phyloP scores from a whole-genome alignment of 305 asterid genomes.

The Andrographis paniculata region DNA sequence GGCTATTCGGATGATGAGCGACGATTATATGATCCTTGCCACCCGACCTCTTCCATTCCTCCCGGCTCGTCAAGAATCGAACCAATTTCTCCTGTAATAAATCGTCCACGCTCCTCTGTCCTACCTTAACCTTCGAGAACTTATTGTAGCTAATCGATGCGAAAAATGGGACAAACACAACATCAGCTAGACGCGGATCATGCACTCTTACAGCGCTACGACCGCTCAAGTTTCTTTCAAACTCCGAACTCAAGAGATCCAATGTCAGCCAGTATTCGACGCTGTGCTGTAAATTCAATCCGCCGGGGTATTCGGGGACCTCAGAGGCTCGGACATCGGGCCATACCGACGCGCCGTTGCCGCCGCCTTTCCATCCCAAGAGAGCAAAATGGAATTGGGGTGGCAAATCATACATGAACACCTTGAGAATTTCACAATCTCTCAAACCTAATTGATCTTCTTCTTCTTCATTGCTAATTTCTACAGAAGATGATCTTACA shows the following conservation, averaged over 20 bases:
- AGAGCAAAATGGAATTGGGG: constrained; percentile 68
- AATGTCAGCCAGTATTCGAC: constrained; percentile 86
- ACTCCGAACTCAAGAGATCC: constrained; percentile 65
- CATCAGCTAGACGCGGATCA: constrained; percentile 79
- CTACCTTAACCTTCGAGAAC: constrained; percentile 39
- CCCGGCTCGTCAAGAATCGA: constrained; percentile 38
- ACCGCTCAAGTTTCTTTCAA: constrained; percentile 22
- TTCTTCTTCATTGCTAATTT: constrained; percentile 10
- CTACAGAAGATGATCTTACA: constrained; percentile 9
- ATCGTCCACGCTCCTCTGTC: constrained; percentile 35
- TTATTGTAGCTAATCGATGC: constrained; percentile 76
- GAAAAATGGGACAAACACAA: constrained; percentile 79
- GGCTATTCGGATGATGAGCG: constrained; percentile 93
- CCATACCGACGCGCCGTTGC: constrained; percentile 55
- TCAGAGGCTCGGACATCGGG: constrained; percentile 44
- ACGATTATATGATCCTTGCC: constrained; percentile 73
- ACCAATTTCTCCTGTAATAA: constrained; percentile 70
- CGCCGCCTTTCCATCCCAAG: constrained; percentile 53
- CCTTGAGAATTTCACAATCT: constrained; percentile 45
- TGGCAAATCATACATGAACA: constrained; percentile 83
- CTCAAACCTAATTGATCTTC: constrained; percentile 15
- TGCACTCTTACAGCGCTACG: constrained; percentile 56
- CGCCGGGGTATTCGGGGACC: constrained; percentile 80
- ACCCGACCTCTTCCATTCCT: constrained; percentile 70
- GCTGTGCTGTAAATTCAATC: constrained; percentile 87